Evolutionary conservation across 306 rosid genomes (phyloP), one percentile per base, ranked within the genome.

Genomic region (Rosa chinensis): DNA sequence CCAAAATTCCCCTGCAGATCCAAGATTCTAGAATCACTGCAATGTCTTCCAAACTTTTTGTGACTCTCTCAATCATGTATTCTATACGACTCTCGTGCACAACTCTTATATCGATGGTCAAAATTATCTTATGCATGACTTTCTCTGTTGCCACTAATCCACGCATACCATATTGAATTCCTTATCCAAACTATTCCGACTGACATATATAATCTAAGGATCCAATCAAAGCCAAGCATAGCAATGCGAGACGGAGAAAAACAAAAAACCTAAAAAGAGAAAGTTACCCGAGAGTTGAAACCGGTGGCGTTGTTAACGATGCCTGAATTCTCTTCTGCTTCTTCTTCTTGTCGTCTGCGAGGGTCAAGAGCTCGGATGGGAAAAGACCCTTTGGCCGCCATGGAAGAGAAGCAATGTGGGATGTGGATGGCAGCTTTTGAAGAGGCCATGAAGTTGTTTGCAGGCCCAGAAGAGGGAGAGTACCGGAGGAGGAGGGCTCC

Each of bases 271-370:
- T 4, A 10, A 10, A 0, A 42, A 20, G 84, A 42, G 45, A 66
- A 1, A 11, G 44, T 50, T 66, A 90, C 97, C 88, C 87, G 78
- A 61, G 82, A 80, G 61, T 67, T 49, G 77, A 83, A 79, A 67
- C 23, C 52, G 63, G 17, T 23, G 35, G 7, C 2, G 62, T 37
- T 79, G 37, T 32, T 32, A 32, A 32, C 37, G 37, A 32, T 32
- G 37, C 37, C 3, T 56, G 83, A 66, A 68, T 69, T 83, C 28
- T 70, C 50, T 10, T 79, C 77, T 62, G 80, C 78, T 37, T 72
- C 83, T 48, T 78, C 78, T 28, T 76, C n/a, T 3, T 21, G 49
- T 37, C 32, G 83, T 37, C 74, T 77, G 68, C 71, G 79, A 45
- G 92, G 93, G 59, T 83, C 89, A 13, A 28, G 32, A 28, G 32